phyloP scores from a whole-genome alignment of 495 filamentous ascomycete species.

The Neurospora sp. region DNA sequence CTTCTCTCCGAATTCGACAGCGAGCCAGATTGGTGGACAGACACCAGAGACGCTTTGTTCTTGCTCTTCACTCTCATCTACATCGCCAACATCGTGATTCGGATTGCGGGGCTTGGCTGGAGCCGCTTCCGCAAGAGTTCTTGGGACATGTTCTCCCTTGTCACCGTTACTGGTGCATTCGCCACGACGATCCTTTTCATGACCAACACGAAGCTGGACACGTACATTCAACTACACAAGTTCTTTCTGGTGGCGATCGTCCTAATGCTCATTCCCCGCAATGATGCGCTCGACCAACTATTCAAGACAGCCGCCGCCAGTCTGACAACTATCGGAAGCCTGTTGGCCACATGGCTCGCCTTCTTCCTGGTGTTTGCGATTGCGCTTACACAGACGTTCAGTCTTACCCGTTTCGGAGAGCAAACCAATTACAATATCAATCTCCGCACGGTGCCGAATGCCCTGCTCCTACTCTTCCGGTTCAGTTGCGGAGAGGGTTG shows the following conservation, averaged over 20 bases:
- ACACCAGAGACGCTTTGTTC: conserved; percentile 65
- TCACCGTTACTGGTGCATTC: conserved; percentile 78
- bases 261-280: conserved; percentile 86
- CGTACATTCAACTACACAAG: conserved; percentile 76
- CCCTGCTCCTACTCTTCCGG: conserved; percentile 85
- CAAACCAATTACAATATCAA: conserved; percentile 76
- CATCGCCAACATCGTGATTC: conserved; percentile 72
- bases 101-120: conserved; percentile 86
- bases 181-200: conserved; percentile 62
- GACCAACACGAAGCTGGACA: conserved; percentile 40
- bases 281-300: conserved; percentile 94
- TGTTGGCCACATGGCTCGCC: conserved; percentile 94
- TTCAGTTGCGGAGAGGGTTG: conserved; percentile 91
- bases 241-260: conserved; percentile 86
- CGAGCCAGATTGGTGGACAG: conserved; percentile 55
- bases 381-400: conserved; percentile 92
- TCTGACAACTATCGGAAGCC: conserved; percentile 80
- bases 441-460: conserved; percentile 85
- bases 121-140: conserved; percentile 83
- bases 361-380: conserved; percentile 95
- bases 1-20: conserved; percentile 80
- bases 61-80: conserved; percentile 79
- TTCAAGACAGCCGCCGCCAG: conserved; percentile 99
- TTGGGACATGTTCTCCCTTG: conserved; percentile 86
- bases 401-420: conserved; percentile 75